Evolutionary conservation across 768 basidiomycete species (phyloP), one percentile per base, ranked within the genome.

Genomic region (Collybia nuda): DNA sequence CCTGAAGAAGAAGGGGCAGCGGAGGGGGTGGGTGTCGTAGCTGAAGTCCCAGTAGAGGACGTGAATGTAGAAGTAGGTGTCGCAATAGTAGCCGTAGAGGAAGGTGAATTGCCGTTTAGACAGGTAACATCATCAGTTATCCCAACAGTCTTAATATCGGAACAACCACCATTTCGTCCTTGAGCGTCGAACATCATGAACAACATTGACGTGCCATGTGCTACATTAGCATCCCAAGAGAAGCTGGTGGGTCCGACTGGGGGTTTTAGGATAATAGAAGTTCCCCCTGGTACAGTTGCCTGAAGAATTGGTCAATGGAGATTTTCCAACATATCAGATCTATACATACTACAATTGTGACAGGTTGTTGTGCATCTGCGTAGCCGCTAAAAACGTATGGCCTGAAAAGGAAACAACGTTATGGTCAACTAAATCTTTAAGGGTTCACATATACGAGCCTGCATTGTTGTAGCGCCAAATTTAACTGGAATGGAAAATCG

Each of bases 221-320:
- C 72, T 21, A 84, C 75, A 62, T 83, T 72, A 15, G 78, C 79
- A 26, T 60, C 66, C 88, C 86, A 89, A n/a, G 63, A 58, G 56
- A 67, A 83, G 2, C 66, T 68, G 4, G 65, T 52, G 6, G 72
- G 63, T 12, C 74, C 74, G 2, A 44, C 43, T 2, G 75, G 72
- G 29, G 80, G 73, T 6, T 63, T 50, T 11, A 88, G 55, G 17
- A 71, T 51, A 48, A 86, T 72, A 1, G 70, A 59, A 36, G 75
- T 68, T 9, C 89, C 88, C 18, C 76, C 77, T 28, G 88, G 88
- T 48, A 91, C 80, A 24, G 84, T 64, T 19, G 76, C 86, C 80
- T 87, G 49, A 29, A 44, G 23, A 44, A 39, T 35, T 23, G 37
- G 17, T 50, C 39, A 7, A 22, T 2, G 6, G 32, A 11, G 12